A percentile compares a stretch with the other conserved stretches of the same genome.
These are phyloP conservation scores for Aureobasidium sp. DNA, from an alignment of 2,329 filamentous ascomycete genomes.

Conservation along the genomic window DNA sequence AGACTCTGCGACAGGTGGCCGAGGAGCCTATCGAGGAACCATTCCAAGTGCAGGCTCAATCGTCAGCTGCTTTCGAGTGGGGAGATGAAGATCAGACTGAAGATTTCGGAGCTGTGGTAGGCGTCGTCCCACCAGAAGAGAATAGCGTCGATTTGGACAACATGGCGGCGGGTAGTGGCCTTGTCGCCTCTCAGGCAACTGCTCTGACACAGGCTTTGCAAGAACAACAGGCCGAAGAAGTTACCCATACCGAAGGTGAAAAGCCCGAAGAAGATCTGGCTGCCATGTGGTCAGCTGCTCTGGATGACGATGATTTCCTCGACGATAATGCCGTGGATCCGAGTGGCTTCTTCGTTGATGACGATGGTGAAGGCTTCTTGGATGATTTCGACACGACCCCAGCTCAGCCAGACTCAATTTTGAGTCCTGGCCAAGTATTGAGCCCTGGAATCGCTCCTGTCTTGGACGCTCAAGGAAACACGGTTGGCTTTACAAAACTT, in stretches of 20 bases:
- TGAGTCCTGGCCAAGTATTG: background rate
- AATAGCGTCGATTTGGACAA: background rate
- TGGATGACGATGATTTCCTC: constrained; percentile 59
- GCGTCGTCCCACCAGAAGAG: background rate
- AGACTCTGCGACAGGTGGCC: background rate
- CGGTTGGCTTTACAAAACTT: constrained; percentile 7
- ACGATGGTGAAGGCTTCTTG: constrained; percentile 79
- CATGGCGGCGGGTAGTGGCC: background rate
- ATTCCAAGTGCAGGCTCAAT: background rate
- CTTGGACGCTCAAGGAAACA: background rate
- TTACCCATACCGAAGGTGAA: background rate
- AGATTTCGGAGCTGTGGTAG: constrained; percentile 1
- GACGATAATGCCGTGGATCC: constrained; percentile 60
- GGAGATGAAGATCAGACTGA: constrained; percentile 13
- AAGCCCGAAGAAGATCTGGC: constrained; percentile 55
- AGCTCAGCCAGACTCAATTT: background rate
- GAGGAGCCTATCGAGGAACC: constrained; percentile 1
- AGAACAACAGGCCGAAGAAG: constrained; percentile 5
- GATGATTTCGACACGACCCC: constrained; percentile 47
- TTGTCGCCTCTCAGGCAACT: constrained; percentile 8
- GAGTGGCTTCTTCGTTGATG: constrained; percentile 57
- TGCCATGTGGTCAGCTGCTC: constrained; percentile 74
- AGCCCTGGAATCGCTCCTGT: constrained; percentile 10
- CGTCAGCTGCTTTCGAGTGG: constrained; percentile 13
- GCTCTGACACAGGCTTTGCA: constrained; percentile 6